These are phyloP conservation scores for Jacaranda mimosifolia DNA, from an alignment of 257 asterid genomes.

Conservation along the genomic window DNA sequence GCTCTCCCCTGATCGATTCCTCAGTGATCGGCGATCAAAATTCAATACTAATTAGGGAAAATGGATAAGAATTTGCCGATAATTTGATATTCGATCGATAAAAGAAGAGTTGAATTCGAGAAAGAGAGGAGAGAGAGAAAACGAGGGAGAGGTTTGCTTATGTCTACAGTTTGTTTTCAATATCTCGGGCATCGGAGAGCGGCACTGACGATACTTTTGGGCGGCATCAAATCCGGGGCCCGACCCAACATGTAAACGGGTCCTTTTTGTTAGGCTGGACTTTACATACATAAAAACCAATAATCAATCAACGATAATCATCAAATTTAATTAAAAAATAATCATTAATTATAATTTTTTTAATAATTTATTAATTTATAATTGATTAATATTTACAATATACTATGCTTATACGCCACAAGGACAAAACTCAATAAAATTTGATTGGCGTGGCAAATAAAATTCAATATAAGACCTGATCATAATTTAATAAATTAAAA, in stretches of 20 bases:
- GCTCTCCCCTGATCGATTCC: slow-evolving; percentile 30
- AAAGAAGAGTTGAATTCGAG: neutral
- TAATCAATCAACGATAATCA: neutral
- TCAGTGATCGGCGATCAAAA: slow-evolving; percentile 23
- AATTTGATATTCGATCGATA: slow-evolving; percentile 20
- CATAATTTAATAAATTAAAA: no score
- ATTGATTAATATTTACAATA: no score
- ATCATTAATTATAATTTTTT: no score
- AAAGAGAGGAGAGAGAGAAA: slow-evolving; percentile 22
- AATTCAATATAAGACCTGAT: no score
- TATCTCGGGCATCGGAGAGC: slow-evolving; percentile 37
- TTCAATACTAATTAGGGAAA: slow-evolving; percentile 20
- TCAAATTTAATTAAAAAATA: no score
- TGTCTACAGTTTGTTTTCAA: slow-evolving; percentile 39
- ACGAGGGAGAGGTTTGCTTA: slow-evolving; percentile 42
- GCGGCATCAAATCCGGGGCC: slow-evolving; percentile 29
- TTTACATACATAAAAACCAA: neutral
- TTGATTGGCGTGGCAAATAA: no score
- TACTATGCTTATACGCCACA: no score
- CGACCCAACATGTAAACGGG: slow-evolving; percentile 33
- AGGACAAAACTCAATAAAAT: no score
- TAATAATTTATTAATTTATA: no score
- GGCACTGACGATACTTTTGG: slow-evolving; percentile 27
- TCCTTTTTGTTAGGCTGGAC: neutral
- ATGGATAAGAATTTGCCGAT: slow-evolving; percentile 16